phyloP scores from a whole-genome alignment of 2,329 filamentous ascomycete genomes.

The Coniochaeta prunicola region DNA sequence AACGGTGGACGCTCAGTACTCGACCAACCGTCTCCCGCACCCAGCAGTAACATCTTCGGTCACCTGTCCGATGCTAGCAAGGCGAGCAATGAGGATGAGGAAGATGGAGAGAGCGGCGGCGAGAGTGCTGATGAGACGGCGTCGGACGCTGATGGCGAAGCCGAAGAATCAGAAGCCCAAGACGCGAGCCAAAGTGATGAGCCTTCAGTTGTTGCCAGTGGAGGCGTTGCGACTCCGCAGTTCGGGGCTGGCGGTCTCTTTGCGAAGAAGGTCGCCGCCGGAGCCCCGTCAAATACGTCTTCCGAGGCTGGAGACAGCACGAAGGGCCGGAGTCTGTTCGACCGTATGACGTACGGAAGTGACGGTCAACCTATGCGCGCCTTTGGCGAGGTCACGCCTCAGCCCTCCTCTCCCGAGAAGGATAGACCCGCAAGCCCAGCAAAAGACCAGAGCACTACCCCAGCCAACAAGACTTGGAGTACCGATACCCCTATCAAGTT shows the following conservation, averaged over 20 bases:
- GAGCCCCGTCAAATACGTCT: conserved; percentile 26
- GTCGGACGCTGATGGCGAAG: conserved; percentile 23
- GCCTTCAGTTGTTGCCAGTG: conserved; percentile 33
- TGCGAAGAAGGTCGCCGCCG: conserved; percentile 18
- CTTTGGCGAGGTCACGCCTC: conserved; percentile 20
- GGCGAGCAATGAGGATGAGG: conserved; percentile 42
- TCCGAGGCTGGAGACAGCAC: conserved; percentile 36
- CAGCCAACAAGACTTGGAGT: conserved; percentile 40
- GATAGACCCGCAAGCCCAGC: conserved; percentile 37
- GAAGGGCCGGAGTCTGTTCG: conserved; percentile 45
- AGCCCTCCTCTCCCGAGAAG: conserved; percentile 26
- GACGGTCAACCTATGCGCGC: conserved; percentile 41
- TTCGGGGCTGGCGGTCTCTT: conserved; percentile 23
- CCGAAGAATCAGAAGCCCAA: conserved; percentile 33
- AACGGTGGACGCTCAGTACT: conserved; percentile 32
- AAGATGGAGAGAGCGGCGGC: conserved; percentile 30
- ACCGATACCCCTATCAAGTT: conserved; percentile 48
- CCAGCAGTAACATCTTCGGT: conserved; percentile 47
- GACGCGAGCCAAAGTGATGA: conserved; percentile 34
- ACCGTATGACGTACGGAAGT: conserved; percentile 42
- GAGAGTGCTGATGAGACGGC: conserved; percentile 9
- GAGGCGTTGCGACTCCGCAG: conserved; percentile 32
- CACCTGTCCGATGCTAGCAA: conserved; percentile 52
- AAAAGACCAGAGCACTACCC: conserved; percentile 22
- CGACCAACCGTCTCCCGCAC: conserved; percentile 24